Evolutionary conservation across 345 rosid genomes (phyloP), one percentile per base, ranked within the genome.

Genomic region (Hypericum perforatum): DNA sequence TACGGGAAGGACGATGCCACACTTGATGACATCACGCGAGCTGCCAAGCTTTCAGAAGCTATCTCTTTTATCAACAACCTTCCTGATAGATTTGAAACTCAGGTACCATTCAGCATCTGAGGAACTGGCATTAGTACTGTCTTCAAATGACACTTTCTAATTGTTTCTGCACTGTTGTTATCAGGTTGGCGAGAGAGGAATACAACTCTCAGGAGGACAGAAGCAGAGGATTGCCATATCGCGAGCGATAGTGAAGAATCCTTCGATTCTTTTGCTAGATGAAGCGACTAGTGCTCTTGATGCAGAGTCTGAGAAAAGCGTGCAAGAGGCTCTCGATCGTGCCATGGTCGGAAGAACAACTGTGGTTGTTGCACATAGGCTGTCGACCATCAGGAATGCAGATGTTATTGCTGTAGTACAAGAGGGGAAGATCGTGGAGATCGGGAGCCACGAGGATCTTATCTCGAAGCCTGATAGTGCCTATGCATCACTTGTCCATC

Each of bases 211-310:
- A 0, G 98, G 98, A 6, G 98, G 98, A 52, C 98, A 92, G 68
- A 92, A 92, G 70, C 98, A 92, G 56, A 76, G 96, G 61, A 85
- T 92, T 50, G 96, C 98, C 1, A 83, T 92, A 63, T 69, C 98
- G 0, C 84, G 96, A 11, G 98, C 98, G 0, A 77, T 85, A 36
- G 85, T 92, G 57, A 88, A 92, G 65, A 81, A 92, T 58, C 98
- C 98, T 2, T 81, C 84, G 0, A 74, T 92, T 61, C 94, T 92
- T 29, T 71, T 92, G 70, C 77, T 92, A 0, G 98, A 92, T 57
- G 98, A 92, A 74, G 98, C 98, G 10, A 92, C 98, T 16, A 92
- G 98, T 58, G 96, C 98, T 9, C 72, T 88, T 43, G 96, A 85
- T 61, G 90, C 90, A 1, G 98, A 85, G 74, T 92, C 98, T 0